These are phyloP conservation scores for Agastache rugosa DNA, from an alignment of 257 asterid genomes.

Conservation along the genomic window DNA sequence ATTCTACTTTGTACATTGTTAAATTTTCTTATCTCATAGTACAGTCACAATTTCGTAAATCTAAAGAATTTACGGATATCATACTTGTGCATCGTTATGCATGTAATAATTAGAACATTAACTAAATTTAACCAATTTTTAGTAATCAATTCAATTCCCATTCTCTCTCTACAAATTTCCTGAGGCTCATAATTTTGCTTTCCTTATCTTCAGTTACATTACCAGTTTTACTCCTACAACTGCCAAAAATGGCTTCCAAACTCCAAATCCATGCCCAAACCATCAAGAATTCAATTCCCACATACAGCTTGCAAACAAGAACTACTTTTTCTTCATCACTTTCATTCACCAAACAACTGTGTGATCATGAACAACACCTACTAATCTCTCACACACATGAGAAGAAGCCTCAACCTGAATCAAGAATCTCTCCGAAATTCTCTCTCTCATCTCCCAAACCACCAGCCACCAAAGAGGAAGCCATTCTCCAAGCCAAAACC, in stretches of 20 bases:
- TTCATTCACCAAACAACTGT: constrained; percentile 19
- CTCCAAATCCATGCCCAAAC: constrained; percentile 41
- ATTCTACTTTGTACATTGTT: too few species aligned
- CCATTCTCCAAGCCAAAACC: constrained; percentile 80
- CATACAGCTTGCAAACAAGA: constrained; percentile 27
- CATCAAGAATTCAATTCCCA: constrained; percentile 35
- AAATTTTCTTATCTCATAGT: too few species aligned
- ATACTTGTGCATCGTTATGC: too few species aligned
- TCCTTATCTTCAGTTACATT: constrained; percentile 3
- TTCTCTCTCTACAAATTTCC: too few species aligned
- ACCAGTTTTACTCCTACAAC: neutral
- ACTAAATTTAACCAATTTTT: too few species aligned
- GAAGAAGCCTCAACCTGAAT: constrained; percentile 35
- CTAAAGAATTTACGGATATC: too few species aligned
- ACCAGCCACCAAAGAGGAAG: constrained; percentile 80
- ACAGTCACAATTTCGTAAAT: too few species aligned
- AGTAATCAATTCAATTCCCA: too few species aligned
- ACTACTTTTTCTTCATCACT: constrained; percentile 27
- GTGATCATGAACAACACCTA: constrained; percentile 17
- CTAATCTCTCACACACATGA: constrained; percentile 28
- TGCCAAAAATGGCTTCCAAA: constrained; percentile 51
- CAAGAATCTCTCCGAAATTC: constrained; percentile 49
- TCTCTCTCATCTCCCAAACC: constrained; percentile 67
- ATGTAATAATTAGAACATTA: too few species aligned
- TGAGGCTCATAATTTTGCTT: constrained; percentile 25